Conservation (phyloP, 345 rosid genomes). For the Sisymbrium irio region DNA sequence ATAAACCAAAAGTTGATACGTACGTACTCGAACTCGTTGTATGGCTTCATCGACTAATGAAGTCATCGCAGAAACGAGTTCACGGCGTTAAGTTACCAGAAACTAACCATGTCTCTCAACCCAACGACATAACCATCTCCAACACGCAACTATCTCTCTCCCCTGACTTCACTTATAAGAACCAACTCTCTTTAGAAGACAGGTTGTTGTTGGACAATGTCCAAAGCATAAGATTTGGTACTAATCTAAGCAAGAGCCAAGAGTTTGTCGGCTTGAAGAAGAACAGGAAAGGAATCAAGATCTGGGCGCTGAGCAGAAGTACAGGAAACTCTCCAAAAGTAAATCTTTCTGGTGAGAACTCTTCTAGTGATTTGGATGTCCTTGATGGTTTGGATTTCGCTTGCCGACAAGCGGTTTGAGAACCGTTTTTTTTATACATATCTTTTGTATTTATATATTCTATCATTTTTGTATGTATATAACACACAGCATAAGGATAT, state of each 20-base stretch:
- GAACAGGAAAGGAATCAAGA: constrained; percentile 36
- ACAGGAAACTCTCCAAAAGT: constrained; percentile 61
- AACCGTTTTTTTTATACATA: constrained; percentile 13
- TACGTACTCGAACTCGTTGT: constrained; percentile 70
- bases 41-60: constrained; percentile 75
- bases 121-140: constrained; percentile 21
- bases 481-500: constrained; percentile 9
- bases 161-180: constrained; percentile 24
- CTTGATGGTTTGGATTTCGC: constrained; percentile 53
- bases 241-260: constrained; percentile 79
- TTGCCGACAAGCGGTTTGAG: neutral
- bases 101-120: constrained; percentile 41
- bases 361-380: constrained; percentile 41
- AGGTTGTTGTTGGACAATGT: constrained; percentile 51
- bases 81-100: constrained; percentile 31
- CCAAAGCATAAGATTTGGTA: constrained; percentile 42
- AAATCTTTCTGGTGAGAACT: constrained; percentile 19
- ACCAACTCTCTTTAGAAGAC: constrained; percentile 64
- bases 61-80: constrained; percentile 49
- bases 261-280: constrained; percentile 43
- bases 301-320: constrained; percentile 58
- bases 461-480: constrained; percentile 23
- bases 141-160: constrained; percentile 41
- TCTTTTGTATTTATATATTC: constrained; percentile 12
- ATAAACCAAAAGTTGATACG: constrained; percentile 56